Percentiles rank a stretch among this genome's conserved stretches.
Evolutionary conservation across 148 eudicot species (phyloP).

Genomic region (Silene conica): DNA sequence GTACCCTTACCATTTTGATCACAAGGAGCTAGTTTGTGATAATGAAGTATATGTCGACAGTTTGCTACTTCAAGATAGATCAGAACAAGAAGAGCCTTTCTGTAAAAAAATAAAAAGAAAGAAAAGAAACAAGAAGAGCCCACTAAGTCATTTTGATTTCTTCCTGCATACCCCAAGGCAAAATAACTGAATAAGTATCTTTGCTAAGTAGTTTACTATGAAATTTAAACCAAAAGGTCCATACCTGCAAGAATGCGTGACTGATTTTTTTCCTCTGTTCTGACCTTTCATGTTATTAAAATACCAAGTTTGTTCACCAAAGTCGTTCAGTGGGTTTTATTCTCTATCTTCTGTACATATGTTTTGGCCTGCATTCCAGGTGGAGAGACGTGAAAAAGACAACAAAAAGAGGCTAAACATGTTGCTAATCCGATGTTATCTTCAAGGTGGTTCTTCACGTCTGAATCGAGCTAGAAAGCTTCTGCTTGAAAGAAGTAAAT

Average conservation of each 20-base stretch:
- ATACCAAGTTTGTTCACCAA: neutral
- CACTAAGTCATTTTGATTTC: neutral
- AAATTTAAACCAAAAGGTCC: neutral
- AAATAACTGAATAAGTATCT: neutral
- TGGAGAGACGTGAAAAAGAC: conserved; percentile 85
- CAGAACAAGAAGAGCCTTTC: no score
- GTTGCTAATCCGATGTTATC: conserved; percentile 69
- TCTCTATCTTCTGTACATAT: conserved; percentile 18
- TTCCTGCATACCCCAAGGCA: neutral
- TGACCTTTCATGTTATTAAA: neutral
- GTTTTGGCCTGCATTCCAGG: conserved; percentile 40
- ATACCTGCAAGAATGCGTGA: neutral
- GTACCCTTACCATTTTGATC: neutral
- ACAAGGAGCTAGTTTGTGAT: neutral
- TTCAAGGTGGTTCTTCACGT: conserved; percentile 70
- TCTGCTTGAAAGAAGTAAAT: conserved; percentile 86
- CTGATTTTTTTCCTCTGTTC: neutral
- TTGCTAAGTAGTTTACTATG: neutral
- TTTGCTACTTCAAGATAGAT: neutral
- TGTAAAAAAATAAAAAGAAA: no score
- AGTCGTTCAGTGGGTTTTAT: neutral
- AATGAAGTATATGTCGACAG: neutral
- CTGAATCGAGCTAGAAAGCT: conserved; percentile 72
- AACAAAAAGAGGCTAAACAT: conserved; percentile 62
- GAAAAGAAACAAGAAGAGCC: neutral